Conservation (phyloP, 148 eudicot species). For the Vaccinium corymbosum region DNA sequence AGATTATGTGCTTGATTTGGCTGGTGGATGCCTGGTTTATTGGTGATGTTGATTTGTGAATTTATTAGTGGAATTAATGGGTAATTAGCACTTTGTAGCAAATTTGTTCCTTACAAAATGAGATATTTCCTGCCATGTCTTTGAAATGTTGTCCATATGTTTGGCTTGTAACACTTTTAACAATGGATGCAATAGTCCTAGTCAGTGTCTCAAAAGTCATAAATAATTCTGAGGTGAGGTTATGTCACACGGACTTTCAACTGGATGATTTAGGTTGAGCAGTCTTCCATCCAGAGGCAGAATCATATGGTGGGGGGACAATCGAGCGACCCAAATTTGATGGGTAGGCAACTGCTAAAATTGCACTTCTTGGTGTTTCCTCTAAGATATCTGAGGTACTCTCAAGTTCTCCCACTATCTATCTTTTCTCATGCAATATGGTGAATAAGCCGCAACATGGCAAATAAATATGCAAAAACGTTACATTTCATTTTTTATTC, state of each 20-base stretch:
- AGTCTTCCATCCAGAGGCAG: conserved; percentile 32
- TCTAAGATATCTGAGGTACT: conserved; percentile 43
- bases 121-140: neutral
- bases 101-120: conserved; percentile 1
- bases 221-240: conserved; percentile 1
- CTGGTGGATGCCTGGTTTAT: neutral
- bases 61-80: neutral
- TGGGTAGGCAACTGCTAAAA: conserved; percentile 54
- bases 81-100: neutral
- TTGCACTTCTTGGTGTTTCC: conserved; percentile 65
- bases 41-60: neutral
- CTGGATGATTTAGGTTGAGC: conserved; percentile 36
- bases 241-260: conserved; percentile 26
- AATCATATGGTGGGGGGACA: conserved; percentile 21
- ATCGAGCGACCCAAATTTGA: conserved; percentile 28
- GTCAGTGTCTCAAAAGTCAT: neutral
- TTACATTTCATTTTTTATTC: conserved; percentile 16
- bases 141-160: neutral
- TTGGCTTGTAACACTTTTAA: neutral
- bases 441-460: neutral
- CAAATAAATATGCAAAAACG: conserved; percentile 3
- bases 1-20: neutral
- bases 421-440: neutral
- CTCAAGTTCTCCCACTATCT: conserved; percentile 3
- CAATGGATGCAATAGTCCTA: neutral